Evolutionary conservation across 352 stramenopile species (phyloP).

Genomic region (Globisporangium yorkense): DNA sequence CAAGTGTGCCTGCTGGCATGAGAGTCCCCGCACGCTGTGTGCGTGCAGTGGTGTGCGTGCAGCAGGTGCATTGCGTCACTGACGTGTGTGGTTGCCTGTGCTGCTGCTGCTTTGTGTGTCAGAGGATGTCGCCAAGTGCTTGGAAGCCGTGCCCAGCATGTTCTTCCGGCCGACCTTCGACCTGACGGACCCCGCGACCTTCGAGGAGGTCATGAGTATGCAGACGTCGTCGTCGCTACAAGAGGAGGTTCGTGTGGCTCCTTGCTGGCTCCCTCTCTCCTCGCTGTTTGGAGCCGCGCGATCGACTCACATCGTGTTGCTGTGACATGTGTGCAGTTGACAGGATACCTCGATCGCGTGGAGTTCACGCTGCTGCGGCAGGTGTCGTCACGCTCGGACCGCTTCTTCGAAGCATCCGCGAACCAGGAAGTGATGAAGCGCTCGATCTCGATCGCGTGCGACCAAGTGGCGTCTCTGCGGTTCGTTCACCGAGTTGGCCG

Average conservation of each 20-base stretch:
- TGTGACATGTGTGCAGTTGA: conserved; percentile 29
- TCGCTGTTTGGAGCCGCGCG: no score
- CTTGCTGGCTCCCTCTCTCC: neutral
- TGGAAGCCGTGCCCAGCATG: conserved; percentile 67
- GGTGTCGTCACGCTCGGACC: conserved; percentile 77
- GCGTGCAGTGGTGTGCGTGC: neutral
- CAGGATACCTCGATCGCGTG: conserved; percentile 76
- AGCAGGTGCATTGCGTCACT: neutral
- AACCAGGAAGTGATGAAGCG: conserved; percentile 86
- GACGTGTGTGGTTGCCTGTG: conserved; percentile 1
- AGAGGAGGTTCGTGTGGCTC: conserved; percentile 37
- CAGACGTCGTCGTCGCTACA: conserved; percentile 44
- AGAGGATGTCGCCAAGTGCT: conserved; percentile 81
- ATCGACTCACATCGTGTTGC: neutral
- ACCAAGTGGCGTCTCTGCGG: conserved; percentile 76
- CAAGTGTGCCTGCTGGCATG: neutral
- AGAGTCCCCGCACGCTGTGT: no score
- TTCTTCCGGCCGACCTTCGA: conserved; percentile 80
- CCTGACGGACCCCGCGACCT: conserved; percentile 64
- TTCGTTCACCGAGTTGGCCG: conserved; percentile 9
- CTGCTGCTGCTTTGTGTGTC: conserved; percentile 1
- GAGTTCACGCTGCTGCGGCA: conserved; percentile 83
- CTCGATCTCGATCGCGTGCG: conserved; percentile 67
- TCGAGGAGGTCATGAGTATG: conserved; percentile 81
- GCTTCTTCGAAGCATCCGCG: conserved; percentile 80